These are phyloP conservation scores for Talaromyces piceae DNA, from an alignment of 2,329 filamentous ascomycete genomes.

Conservation along the genomic window DNA sequence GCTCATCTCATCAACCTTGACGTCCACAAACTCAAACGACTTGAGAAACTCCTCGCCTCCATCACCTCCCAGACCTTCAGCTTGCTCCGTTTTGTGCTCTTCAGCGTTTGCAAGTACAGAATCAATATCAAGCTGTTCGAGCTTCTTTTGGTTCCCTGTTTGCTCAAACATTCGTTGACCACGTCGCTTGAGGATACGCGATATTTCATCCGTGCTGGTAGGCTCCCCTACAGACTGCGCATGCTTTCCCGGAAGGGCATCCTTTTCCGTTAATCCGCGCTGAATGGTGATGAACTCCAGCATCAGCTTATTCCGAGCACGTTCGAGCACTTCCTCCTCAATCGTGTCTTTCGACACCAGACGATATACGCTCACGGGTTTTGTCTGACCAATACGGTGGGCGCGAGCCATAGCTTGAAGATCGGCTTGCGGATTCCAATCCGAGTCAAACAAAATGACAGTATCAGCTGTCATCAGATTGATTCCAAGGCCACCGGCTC, in stretches of 20 bases:
- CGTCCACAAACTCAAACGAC: conserved; percentile 87
- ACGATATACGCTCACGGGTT: conserved; percentile 90
- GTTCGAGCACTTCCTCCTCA: conserved; percentile 93
- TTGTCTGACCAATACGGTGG: conserved; percentile 94
- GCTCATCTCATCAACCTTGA: conserved; percentile 85
- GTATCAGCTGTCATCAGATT: conserved; percentile 99
- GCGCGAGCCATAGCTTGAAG: conserved; percentile 97
- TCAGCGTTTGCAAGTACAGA: conserved; percentile 95
- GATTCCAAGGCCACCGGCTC: conserved; percentile 95
- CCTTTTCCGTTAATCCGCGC: conserved; percentile 91
- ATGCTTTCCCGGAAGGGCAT: conserved; percentile 73
- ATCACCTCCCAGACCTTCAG: conserved; percentile 87
- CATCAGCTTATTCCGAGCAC: conserved; percentile 93
- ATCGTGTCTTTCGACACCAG: conserved; percentile 97
- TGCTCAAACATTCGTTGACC: conserved; percentile 99
- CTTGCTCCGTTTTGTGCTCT: conserved; percentile 91
- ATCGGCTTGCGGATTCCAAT: conserved; percentile 97
- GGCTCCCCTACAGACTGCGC: conserved; percentile 66
- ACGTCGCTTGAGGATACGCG: conserved; percentile 89
- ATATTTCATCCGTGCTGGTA: conserved; percentile 88
- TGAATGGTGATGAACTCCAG: conserved; percentile 97
- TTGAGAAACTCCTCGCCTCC: conserved; percentile 94
- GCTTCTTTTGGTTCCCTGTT: conserved; percentile 88
- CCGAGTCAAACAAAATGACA: conserved; percentile 91
- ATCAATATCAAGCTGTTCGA: conserved; percentile 96